A percentile compares a stretch with the other conserved stretches of the same genome.
phyloP scores from a whole-genome alignment of 352 stramenopile species.

The Phytophthora meadii region DNA sequence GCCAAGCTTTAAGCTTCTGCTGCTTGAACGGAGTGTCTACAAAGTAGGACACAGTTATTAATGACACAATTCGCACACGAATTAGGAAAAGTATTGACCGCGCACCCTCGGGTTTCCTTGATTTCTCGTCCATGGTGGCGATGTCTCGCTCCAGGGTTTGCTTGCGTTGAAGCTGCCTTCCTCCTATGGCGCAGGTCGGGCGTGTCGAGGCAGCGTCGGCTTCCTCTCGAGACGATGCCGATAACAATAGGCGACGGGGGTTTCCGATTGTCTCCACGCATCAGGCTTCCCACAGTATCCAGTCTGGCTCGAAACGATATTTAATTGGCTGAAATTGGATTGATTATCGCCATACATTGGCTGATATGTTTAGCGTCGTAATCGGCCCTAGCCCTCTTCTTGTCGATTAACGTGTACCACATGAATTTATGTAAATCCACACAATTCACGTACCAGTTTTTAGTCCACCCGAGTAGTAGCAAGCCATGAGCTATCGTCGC shows the following conservation, averaged over 20 bases:
- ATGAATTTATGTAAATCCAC: neutral
- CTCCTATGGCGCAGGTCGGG: slow-evolving; percentile 21
- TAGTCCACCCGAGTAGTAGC: neutral
- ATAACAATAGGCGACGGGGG: slow-evolving; percentile 27
- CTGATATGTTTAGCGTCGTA: slow-evolving; percentile 22
- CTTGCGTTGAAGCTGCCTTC: slow-evolving; percentile 31
- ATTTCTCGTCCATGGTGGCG: slow-evolving; percentile 83
- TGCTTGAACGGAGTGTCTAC: slow-evolving; percentile 90
- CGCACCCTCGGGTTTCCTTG: slow-evolving; percentile 83
- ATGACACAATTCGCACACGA: neutral
- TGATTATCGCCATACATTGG: slow-evolving; percentile 18
- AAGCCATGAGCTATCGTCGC: slow-evolving; percentile 38
- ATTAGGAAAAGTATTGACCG: neutral
- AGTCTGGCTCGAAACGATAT: slow-evolving; percentile 16
- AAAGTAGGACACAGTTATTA: slow-evolving; percentile 3
- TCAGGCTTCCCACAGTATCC: slow-evolving; percentile 21
- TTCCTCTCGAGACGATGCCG: slow-evolving; percentile 11
- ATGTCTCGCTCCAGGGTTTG: slow-evolving; percentile 34
- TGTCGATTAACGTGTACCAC: slow-evolving; percentile 1
- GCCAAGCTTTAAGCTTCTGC: slow-evolving; percentile 94
- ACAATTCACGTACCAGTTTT: neutral
- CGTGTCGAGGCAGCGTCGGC: slow-evolving; percentile 10
- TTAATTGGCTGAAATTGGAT: slow-evolving; percentile 12
- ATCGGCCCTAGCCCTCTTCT: slow-evolving; percentile 8
- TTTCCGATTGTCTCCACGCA: slow-evolving; percentile 37